These are phyloP conservation scores for Fraxinus anomala DNA, from an alignment of 257 asterid species.

Conservation along the genomic window DNA sequence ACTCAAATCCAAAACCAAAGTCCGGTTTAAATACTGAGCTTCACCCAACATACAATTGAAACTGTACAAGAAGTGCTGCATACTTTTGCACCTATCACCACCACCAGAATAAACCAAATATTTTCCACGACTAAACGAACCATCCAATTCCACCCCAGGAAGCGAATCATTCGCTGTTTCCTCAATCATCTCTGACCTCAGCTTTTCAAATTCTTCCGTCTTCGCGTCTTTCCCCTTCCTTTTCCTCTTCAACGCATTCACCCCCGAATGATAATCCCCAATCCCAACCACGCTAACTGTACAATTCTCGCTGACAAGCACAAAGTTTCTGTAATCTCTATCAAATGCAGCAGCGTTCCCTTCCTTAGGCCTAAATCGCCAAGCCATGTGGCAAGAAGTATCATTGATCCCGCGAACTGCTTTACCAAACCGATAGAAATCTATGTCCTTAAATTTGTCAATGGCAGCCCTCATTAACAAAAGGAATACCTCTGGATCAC, in stretches of 20 bases:
- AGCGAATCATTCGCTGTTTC: conserved; percentile 57
- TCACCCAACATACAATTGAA: conserved; percentile 86
- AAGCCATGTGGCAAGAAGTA: conserved; percentile 86
- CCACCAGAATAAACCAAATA: conserved; percentile 76
- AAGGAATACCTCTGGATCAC: conserved; percentile 78
- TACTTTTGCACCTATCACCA: conserved; percentile 87
- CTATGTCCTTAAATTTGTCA: conserved; percentile 65
- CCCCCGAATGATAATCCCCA: conserved; percentile 88
- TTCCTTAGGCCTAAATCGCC: conserved; percentile 83
- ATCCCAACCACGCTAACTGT: conserved; percentile 59
- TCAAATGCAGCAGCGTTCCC: conserved; percentile 59
- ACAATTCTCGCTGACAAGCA: conserved; percentile 62
- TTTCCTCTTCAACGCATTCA: conserved; percentile 74
- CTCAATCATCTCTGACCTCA: conserved; percentile 34
- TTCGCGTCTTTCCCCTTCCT: conserved; percentile 34
- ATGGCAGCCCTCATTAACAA: conserved; percentile 75
- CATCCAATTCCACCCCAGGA: conserved; percentile 62
- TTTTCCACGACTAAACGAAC: conserved; percentile 55
- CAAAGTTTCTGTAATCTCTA: conserved; percentile 75
- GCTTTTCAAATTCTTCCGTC: conserved; percentile 42
- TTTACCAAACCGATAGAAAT: conserved; percentile 76
- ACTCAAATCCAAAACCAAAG: conserved; percentile 76
- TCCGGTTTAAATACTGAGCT: conserved; percentile 86
- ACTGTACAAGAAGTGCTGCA: conserved; percentile 79
- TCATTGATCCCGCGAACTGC: conserved; percentile 66